Base-by-base conservation (phyloP, 225 moss, liverwort and hornwort genomes). In the Bryoerythrophyllum caledonicum region DNA sequence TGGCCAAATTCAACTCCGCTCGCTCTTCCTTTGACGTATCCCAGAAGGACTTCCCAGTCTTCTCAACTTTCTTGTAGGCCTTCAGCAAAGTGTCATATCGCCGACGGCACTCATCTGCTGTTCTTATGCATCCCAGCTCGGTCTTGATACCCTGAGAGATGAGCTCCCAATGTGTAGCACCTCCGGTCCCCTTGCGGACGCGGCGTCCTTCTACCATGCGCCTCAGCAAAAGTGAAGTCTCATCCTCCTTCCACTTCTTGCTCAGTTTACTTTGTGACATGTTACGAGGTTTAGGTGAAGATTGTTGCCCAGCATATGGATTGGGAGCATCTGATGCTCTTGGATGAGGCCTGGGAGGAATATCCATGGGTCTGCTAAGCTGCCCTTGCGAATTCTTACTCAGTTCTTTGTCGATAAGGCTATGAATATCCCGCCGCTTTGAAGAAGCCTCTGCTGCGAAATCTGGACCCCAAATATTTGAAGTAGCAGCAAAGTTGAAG, bases 41-140 rank as follows among this genome's bases (percentile, higher is more conserved):
- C n/a, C n/a, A n/a, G n/a, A n/a, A n/a, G n/a, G n/a, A n/a, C n/a
- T n/a, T n/a, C n/a, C n/a, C n/a, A n/a, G n/a, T n/a, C n/a, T n/a
- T n/a, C n/a, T n/a, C n/a, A n/a, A n/a, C n/a, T n/a, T n/a, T n/a
- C n/a, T n/a, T n/a, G n/a, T n/a, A n/a, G n/a, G n/a, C n/a, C n/a
- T n/a, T n/a, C n/a, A n/a, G n/a, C 3, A 80, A 48, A 48, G 63
- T 70, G 12, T 75, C 75, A 49, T 63, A 75, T 3, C 64, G 49
- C 0, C 10, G 46, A 8, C 38, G 64, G 4, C 80, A 80, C 70
- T 80, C 57, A 0, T 80, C 49, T 12, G n/a, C 48, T 1, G 70
- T 54, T 41, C 62, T 55, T 0, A 6, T 2, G 1, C 0, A 5
- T 3, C 26, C 7, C 6, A 7, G 4, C 20, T 0, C 0, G 0